Evolutionary conservation across 495 filamentous ascomycete species (phyloP).

Genomic region (Haplographium delicatum): DNA sequence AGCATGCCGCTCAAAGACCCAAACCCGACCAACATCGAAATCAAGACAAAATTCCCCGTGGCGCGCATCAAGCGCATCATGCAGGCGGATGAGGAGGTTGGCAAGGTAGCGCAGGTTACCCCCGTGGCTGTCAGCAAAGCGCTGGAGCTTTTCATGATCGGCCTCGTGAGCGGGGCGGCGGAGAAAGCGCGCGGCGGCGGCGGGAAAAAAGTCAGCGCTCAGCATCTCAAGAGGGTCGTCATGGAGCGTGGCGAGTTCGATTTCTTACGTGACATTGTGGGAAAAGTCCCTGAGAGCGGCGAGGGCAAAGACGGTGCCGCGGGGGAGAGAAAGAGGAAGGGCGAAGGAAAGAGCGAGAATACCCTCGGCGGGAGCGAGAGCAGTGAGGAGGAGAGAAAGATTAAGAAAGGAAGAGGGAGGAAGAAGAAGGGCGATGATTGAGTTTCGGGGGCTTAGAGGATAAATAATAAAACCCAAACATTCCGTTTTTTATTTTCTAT

Average conservation of each 20-base stretch:
- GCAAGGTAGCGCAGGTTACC: slow-evolving; percentile 96
- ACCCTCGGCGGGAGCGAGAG: too few relatives aligned
- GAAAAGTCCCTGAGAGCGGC: slow-evolving; percentile 73
- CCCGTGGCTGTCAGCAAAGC: slow-evolving; percentile 93
- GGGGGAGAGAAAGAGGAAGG: slow-evolving; percentile 16
- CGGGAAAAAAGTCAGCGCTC: slow-evolving; percentile 83
- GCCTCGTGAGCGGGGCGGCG: slow-evolving; percentile 80
- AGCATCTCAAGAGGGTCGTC: slow-evolving; percentile 87
- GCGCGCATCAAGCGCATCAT: slow-evolving; percentile 99
- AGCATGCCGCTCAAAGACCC: slow-evolving; percentile 12
- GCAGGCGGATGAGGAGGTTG: slow-evolving; percentile 98
- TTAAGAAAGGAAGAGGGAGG: slow-evolving; percentile 24
- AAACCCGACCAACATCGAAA: slow-evolving; percentile 53
- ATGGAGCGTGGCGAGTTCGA: slow-evolving; percentile 75
- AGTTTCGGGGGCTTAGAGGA: too few relatives aligned
- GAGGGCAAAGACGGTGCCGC: slow-evolving; percentile 23
- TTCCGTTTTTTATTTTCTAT: too few relatives aligned
- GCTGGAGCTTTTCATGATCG: slow-evolving; percentile 95
- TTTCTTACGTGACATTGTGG: slow-evolving; percentile 86
- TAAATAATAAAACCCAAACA: too few relatives aligned
- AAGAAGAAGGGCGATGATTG: slow-evolving; percentile 26
- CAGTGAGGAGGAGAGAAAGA: slow-evolving; percentile 18
- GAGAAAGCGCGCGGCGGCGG: slow-evolving; percentile 73
- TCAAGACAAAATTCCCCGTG: slow-evolving; percentile 95
- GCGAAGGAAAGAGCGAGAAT: slow-evolving; percentile 7